Evolutionary conservation across 371 early-diverging fungal species (phyloP), one percentile per base, ranked within the genome.

Genomic region (Rhizopus delemar): DNA sequence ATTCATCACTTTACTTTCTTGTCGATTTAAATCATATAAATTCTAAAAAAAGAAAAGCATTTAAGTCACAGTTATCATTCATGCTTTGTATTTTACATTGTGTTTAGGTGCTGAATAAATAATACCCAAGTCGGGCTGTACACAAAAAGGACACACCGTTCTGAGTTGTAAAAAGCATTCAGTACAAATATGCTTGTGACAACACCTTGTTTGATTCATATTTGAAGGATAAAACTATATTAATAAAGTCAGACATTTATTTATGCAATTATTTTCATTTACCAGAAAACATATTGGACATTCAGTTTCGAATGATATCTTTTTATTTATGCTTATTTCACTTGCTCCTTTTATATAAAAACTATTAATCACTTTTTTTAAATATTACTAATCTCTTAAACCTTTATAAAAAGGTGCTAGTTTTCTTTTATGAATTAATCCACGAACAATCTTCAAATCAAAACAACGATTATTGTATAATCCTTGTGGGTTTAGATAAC

Each of bases 261-360:
- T 22, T 15, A 12, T 32, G 7, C 15, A 39, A 34, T 12, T 5
- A 8, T 32, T 45, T 36, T 16, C 43, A 7, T 28, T 58, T 80
- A 90, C 90, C 83, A 95, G 70, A 62, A 95, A 94, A 58, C 95
- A 95, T 53, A 95, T 94, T 1, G 95, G 95, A 59, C 95, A 94
- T 68, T 95, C 95, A 49, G 85, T 80, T 16, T 76, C 74, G 16
- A 49, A 58, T 3, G 34, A 29, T 29, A 59, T 6, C 11, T 58
- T 53, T 29, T 66, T 35, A 5, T 38, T 33, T 68, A 69, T 56
- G 76, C 76, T 49, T 69, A 69, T 31, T 43, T 64, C 59, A 50
- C 13, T 43, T n/a, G 49, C 15, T 8, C 65, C 65, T 60, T 31
- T 22, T 34, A 51, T 5, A 41, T 41, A 32, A n/a, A 31, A 46